phyloP scores from a whole-genome alignment of 2,329 filamentous ascomycete genomes.

The Penicillium sclerotigenum region DNA sequence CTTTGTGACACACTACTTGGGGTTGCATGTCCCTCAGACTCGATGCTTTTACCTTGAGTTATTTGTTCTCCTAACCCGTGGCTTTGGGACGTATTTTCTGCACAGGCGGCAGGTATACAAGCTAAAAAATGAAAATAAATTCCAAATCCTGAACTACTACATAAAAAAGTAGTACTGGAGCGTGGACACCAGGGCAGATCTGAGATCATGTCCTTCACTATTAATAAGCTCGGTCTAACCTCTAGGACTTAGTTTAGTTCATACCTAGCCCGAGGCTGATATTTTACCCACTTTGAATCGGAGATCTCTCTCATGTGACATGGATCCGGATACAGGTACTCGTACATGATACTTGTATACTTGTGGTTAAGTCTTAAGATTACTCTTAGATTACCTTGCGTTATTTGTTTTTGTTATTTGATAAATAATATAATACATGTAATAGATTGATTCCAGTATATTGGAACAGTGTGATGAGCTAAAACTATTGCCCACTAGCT shows the following conservation, averaged over 20 bases:
- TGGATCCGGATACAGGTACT: neutral
- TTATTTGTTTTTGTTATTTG: neutral
- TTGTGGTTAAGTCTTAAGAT: neutral
- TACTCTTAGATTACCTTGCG: neutral
- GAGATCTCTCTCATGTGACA: conserved; percentile 19
- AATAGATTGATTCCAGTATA: conserved; percentile 1
- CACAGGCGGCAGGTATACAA: neutral
- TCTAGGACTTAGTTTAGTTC: neutral
- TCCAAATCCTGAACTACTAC: neutral
- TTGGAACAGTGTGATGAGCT: neutral
- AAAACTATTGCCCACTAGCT: neutral
- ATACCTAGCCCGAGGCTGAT: conserved; percentile 14
- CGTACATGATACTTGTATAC: conserved; percentile 1
- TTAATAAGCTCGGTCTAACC: conserved; percentile 9
- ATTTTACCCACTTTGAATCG: conserved; percentile 11
- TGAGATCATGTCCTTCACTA: conserved; percentile 13
- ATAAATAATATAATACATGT: neutral
- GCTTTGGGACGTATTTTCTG: neutral
- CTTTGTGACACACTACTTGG: neutral
- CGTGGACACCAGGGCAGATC: neutral
- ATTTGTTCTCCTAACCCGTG: neutral
- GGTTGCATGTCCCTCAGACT: conserved; percentile 3
- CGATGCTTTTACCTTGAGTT: neutral
- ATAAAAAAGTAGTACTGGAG: neutral
- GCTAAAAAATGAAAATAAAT: neutral